A percentile compares a stretch with the other conserved stretches of the same genome.
These are phyloP conservation scores for Globisporangium iwayamae DNA, from an alignment of 352 stramenopile genomes.

Conservation along the genomic window DNA sequence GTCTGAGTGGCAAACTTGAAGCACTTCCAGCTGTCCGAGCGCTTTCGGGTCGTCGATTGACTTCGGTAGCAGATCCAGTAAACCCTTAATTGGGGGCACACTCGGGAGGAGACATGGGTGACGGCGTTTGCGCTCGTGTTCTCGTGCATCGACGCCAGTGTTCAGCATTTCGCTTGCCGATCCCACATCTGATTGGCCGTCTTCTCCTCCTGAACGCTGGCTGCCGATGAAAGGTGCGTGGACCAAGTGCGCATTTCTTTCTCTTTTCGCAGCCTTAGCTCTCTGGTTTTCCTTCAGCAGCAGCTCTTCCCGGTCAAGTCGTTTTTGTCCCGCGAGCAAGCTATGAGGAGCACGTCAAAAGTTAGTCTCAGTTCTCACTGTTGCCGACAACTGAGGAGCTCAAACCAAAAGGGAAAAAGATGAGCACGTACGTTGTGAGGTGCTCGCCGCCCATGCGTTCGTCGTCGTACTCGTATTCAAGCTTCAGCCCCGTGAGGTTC, in stretches of 20 bases:
- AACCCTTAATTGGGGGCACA: slow-evolving; percentile 73
- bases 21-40: slow-evolving; percentile 65
- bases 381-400: background rate
- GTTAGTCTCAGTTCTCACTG: background rate
- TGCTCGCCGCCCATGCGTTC: slow-evolving; percentile 70
- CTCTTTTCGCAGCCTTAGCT: slow-evolving; percentile 26
- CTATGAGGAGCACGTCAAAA: slow-evolving; percentile 19
- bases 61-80: slow-evolving; percentile 81
- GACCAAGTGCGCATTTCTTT: slow-evolving; percentile 61
- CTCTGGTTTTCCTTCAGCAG: slow-evolving; percentile 66
- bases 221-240: slow-evolving; percentile 18
- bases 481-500: slow-evolving; percentile 77
- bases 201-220: background rate
- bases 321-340: slow-evolving; percentile 70
- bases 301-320: slow-evolving; percentile 71
- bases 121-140: slow-evolving; percentile 44
- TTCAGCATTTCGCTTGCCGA: background rate
- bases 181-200: background rate
- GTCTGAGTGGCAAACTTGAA: slow-evolving; percentile 82
- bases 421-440: slow-evolving; percentile 41
- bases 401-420: background rate
- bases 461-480: slow-evolving; percentile 83
- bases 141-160: slow-evolving; percentile 1
- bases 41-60: slow-evolving; percentile 52
- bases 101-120: slow-evolving; percentile 75